Evolutionary conservation across 257 asterid genomes (phyloP).

Genomic region (Jasminum sambac): DNA sequence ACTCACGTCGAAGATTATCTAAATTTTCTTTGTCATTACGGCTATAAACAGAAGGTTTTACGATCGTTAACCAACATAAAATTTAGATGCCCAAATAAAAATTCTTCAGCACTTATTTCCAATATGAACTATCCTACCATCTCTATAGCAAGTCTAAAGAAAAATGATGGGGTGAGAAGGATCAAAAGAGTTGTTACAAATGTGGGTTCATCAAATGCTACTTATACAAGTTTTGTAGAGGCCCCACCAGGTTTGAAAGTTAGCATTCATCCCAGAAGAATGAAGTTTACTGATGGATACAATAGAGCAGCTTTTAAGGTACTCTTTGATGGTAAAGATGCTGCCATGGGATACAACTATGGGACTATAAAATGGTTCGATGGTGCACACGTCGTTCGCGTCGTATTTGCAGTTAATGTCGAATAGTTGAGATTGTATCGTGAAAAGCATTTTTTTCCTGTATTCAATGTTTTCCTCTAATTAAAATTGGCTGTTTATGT

Average conservation of each 20-base stretch:
- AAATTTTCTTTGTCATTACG: conserved; percentile 56
- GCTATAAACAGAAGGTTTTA: conserved; percentile 44
- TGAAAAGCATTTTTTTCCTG: no score
- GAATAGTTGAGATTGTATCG: conserved; percentile 5
- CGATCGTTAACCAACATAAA: conserved; percentile 41
- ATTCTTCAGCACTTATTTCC: conserved; percentile 38
- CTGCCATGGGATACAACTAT: conserved; percentile 54
- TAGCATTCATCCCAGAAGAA: conserved; percentile 40
- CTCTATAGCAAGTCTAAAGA: conserved; percentile 46
- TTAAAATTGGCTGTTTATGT: no score
- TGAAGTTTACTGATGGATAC: conserved; percentile 32
- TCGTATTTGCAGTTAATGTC: conserved; percentile 60
- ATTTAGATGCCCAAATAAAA: conserved; percentile 47
- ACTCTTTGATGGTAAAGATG: conserved; percentile 53
- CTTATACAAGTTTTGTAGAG: conserved; percentile 41
- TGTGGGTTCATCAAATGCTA: conserved; percentile 45
- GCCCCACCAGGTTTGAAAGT: conserved; percentile 52
- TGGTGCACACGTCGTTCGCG: conserved; percentile 59
- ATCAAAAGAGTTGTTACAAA: conserved; percentile 57
- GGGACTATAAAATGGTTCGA: conserved; percentile 63
- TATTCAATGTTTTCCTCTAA: no score
- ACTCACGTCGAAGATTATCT: conserved; percentile 53
- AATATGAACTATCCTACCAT: conserved; percentile 68
- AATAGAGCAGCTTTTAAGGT: conserved; percentile 40
- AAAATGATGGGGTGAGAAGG: conserved; percentile 33